Base-by-base conservation (phyloP, 306 rosid genomes). In the Sicyos baderoa region DNA sequence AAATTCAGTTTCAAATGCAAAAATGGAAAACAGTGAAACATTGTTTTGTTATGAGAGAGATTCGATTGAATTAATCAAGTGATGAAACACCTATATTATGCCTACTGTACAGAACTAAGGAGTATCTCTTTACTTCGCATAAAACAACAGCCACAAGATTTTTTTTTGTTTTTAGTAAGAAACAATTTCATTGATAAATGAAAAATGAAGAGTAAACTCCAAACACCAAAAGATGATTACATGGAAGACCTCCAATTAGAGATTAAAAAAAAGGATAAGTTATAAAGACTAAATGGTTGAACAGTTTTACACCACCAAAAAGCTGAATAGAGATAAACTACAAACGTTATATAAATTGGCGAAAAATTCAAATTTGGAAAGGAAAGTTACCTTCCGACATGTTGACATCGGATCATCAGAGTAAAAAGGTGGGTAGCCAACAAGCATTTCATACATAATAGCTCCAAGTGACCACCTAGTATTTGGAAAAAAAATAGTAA, bases 381-480 rank as follows among this genome's bases (percentile, higher is more conserved):
- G 27, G 54, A 76, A 70, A 52, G 68, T 75, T 81, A 94, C 99
- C 97, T 90, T 90, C 77, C 97, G 89, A 76, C 99, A 94, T 19
- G 99, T 94, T 60, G 97, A 80, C 97, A 94, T 86, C 50, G 99
- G 96, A 80, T 94, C 99, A 79, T 94, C 99, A 32, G 99, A 94
- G 86, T 90, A 94, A 80, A 94, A 94, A 35, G 99, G 99, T 3
- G 99, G 99, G 70, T 85, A 94, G 14, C 99, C 99, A 54, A 94
- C 97, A 29, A 94, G 79, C 99, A 94, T 94, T 86, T 94, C 99
- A 78, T 81, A 94, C 99, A 90, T 94, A 67, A 94, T 94, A 75
- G 99, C 99, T 74, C 99, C 99, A 74, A 94, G 97, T 53, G 99
- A 94, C 99, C 99, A 94, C 99, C 99, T 90, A 84, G 51, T 71